Evolutionary conservation across 2,329 filamentous ascomycete genomes (phyloP), one percentile per base, ranked within the genome.

Genomic region (Cucurbitaria berberidis): DNA sequence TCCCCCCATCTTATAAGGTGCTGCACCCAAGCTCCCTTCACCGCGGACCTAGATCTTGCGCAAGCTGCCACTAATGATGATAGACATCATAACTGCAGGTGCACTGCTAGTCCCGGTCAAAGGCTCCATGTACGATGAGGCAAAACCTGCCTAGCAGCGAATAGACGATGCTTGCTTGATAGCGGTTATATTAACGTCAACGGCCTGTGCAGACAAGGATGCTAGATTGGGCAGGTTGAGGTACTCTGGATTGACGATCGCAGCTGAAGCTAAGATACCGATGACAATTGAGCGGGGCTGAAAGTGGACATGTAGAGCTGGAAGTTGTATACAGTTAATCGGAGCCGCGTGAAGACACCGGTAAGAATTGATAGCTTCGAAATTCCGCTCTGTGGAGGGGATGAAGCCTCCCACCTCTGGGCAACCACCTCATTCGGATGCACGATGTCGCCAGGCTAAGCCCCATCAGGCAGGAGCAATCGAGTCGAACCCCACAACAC

Each of bases 61-160:
- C 48, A 27, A 55, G 46, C 43, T 45, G 35, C 18, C 26, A 24
- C 7, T 40, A 5, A 45, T 39, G 44, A 39, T 47, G 41, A 30
- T 45, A 57, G 56, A 51, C 62, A 62, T 60, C 48, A 63, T 62
- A 56, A 47, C 49, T 57, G 59, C 59, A 59, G 45, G 42, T 21
- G 51, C 45, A 35, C 19, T 11, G 21, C 32, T 32, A 30, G 51
- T 40, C 47, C 51, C 48, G 46, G 51, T 42, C 26, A 32, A 27
- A 35, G 39, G n/a, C 60, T 35, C 56, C 60, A 36, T 57, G 59
- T 50, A 30, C 21, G 40, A 39, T 43, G 36, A 62, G 55, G 55
- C 39, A 53, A 55, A 55, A 10, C 21, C 22, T 5, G 26, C 18
- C 30, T 18, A 40, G 48, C 45, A 60, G 59, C 62, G 55, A 65